Percentiles rank a stretch among this genome's conserved stretches.
Evolutionary conservation across 2,329 filamentous ascomycete species (phyloP).

Genomic region (Xylariaceae sp.): DNA sequence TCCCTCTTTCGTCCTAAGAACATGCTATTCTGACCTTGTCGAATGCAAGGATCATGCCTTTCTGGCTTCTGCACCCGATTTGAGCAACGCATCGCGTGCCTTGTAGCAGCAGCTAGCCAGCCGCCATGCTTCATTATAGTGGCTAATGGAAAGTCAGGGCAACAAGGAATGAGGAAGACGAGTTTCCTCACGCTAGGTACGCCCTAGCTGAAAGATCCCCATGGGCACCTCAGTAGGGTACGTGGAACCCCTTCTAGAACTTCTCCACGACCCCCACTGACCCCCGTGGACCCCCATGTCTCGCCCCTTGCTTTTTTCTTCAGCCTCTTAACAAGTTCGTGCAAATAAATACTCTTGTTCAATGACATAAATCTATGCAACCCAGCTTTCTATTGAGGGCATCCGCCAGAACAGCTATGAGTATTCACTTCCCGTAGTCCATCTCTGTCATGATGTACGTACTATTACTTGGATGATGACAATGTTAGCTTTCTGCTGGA

Average conservation of each 20-base stretch:
- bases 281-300: constrained; percentile 9
- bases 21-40: not conserved
- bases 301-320: constrained; percentile 8
- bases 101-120: not conserved
- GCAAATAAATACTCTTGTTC: not conserved
- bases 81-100: constrained; percentile 3
- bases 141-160: not conserved
- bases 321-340: constrained; percentile 21
- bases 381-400: constrained; percentile 1
- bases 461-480: no score
- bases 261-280: not conserved
- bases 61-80: constrained; percentile 7
- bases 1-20: not conserved
- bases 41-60: not conserved
- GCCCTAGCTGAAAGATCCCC: no score
- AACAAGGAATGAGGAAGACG: no score
- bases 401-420: no score
- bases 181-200: no score
- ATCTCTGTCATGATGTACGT: no score
- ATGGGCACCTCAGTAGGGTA: no score
- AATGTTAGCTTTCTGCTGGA: no score
- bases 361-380: constrained; percentile 22
- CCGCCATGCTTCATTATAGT: not conserved
- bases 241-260: constrained; percentile 20
- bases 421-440: no score